These are phyloP conservation scores for Talaromyces rugulosus DNA, from an alignment of 2,329 filamentous ascomycete genomes.

Conservation along the genomic window DNA sequence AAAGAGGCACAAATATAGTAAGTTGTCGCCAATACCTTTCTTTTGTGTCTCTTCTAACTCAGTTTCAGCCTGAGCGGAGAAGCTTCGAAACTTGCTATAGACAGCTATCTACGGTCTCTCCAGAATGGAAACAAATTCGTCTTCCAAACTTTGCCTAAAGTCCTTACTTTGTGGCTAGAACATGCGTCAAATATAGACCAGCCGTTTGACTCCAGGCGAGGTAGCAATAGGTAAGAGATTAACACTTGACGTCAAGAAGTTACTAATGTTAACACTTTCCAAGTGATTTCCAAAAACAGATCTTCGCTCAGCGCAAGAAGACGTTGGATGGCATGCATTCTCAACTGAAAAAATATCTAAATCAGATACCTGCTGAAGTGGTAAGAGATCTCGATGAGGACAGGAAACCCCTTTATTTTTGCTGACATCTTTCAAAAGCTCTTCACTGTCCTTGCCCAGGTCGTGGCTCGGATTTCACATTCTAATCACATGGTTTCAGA, in stretches of 20 bases:
- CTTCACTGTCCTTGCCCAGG: conserved; percentile 72
- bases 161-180: conserved; percentile 92
- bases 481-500: conserved; percentile 73
- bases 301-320: conserved; percentile 52
- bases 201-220: conserved; percentile 48
- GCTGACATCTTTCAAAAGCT: conserved; percentile 31
- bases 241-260: background rate
- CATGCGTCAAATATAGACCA: conserved; percentile 73
- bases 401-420: conserved; percentile 1
- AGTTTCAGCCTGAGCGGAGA: conserved; percentile 65
- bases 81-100: conserved; percentile 80
- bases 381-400: conserved; percentile 23
- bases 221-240: conserved; percentile 39
- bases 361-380: conserved; percentile 44
- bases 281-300: conserved; percentile 46
- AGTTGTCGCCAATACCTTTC: conserved; percentile 13
- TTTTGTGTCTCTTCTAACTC: conserved; percentile 11
- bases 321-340: conserved; percentile 67
- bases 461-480: conserved; percentile 94
- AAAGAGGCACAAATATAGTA: conserved; percentile 71
- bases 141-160: conserved; percentile 86
- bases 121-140: conserved; percentile 91
- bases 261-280: conserved; percentile 9
- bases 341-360: conserved; percentile 75
- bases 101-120: conserved; percentile 86